Evolutionary conservation across 1,139 yeast genomes (phyloP), one percentile per base, ranked within the genome.

Genomic region (Debaryomycetaceae sp.): DNA sequence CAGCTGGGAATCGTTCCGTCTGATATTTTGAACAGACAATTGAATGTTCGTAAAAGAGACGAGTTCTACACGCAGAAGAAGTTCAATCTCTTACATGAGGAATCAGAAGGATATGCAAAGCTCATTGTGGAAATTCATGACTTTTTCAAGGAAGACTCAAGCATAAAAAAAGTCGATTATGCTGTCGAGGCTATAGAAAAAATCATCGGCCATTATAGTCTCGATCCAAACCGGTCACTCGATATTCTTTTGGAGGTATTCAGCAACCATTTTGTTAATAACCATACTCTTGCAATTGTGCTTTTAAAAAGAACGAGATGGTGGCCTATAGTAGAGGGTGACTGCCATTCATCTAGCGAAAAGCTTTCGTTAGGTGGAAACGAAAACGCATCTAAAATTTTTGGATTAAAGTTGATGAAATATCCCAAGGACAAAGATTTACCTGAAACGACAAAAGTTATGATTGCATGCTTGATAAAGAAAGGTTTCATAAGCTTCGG

Each of bases 61-160:
- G 69, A 78, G 67, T 57, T 80, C 51, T 87, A 83, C 60, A 83
- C 89, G 34, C 87, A 87, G 48, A 81, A 79, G 55, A 81, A 87
- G 49, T 90, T 70, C 65, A 88, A 88, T 49, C 65, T 90, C 29
- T 57, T 88, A n/a, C 80, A 83, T 44, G 97, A 91, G 62, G 87
- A 87, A 52, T 68, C 82, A 13, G 93, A 85, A 59, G 99, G 98
- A 1, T 93, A 80, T 63, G 66, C 96, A 13, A 83, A 84, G 55
- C 67, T 87, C 35, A 64, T 83, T 0, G 75, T 75, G 6, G 81
- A 83, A 46, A 51, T 87, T n/a, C 63, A 66, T 46, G 52, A 64
- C 2, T 73, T 81, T 3, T 66, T 80, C 39, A 61, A 60, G 34
- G 67, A 71, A 24, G 64, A 66, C 2, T 74, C 76, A 44, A 66